phyloP scores from a whole-genome alignment of 2,329 filamentous ascomycete genomes.

The Neocatenulostroma microsporum region DNA sequence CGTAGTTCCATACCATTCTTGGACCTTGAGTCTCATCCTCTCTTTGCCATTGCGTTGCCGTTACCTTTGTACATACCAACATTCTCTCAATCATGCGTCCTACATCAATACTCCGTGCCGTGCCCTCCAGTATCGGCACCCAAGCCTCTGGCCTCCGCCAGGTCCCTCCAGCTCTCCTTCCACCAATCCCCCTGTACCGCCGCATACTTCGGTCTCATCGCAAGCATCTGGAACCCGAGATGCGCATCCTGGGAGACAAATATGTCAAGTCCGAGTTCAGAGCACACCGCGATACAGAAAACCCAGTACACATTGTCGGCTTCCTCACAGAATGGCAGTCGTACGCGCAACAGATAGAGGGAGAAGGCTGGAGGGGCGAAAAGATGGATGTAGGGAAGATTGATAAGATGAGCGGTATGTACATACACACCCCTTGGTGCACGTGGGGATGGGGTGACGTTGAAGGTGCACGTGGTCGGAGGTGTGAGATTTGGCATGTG shows the following conservation, averaged over 20 bases:
- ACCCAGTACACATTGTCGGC: slow-evolving; percentile 86
- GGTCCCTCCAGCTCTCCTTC: slow-evolving; percentile 62
- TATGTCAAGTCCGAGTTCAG: slow-evolving; percentile 92
- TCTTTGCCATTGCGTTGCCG: no score
- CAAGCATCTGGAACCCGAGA: slow-evolving; percentile 62
- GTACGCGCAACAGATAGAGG: slow-evolving; percentile 88
- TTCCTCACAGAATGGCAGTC: slow-evolving; percentile 88
- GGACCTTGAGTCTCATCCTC: no score
- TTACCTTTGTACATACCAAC: no score
- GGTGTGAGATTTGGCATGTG: not conserved
- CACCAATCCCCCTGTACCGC: slow-evolving; percentile 82
- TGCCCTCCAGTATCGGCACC: slow-evolving; percentile 25
- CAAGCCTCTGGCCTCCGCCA: slow-evolving; percentile 33
- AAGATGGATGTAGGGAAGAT: slow-evolving; percentile 77
- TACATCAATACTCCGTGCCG: slow-evolving; percentile 24
- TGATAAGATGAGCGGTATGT: slow-evolving; percentile 81
- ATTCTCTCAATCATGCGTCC: slow-evolving; percentile 23
- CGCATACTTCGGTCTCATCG: slow-evolving; percentile 80
- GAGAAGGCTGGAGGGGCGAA: slow-evolving; percentile 74
- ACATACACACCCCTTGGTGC: no score
- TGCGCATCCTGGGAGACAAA: slow-evolving; percentile 77
- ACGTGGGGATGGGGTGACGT: no score
- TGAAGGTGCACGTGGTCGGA: not conserved
- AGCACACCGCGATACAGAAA: slow-evolving; percentile 74
- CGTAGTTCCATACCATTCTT: no score